Evolutionary conservation across 2,329 filamentous ascomycete genomes (phyloP), one percentile per base, ranked within the genome.

Genomic region (Mycocentrospora acerina): DNA sequence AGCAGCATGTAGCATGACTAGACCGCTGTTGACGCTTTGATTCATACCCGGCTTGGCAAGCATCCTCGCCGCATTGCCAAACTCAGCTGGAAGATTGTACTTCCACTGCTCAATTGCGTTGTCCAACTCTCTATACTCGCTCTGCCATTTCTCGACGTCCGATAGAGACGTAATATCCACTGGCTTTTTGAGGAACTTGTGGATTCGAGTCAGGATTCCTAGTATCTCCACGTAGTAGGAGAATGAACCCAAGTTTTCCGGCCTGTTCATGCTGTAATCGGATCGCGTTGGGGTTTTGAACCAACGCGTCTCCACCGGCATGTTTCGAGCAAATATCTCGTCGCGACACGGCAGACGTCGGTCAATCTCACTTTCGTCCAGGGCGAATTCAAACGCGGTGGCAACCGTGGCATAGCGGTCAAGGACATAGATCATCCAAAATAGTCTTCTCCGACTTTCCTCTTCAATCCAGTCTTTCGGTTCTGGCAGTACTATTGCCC

Each of bases 381-480:
- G 71, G 1, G 88, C 88, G 62, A 95, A 95, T 54, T 95, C 89
- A 53, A 95, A 95, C 0, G 90, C 89, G 0, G 90, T 95, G 1
- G 89, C 85, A 39, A 95, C 84, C 1, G 90, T 95, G 1, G 89
- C 89, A 60, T 95, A 95, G 33, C 90, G 79, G 62, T 96, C 90
- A 5, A 96, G 76, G 10, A 95, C 71, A 60, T 95, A 96, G 9
- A 95, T 83, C 83, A 94, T 91, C 90, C 90, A 96, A 66, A 96
- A 95, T 1, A 95, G 73, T 17, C 90, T 77, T 18, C 90, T 79
- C 18, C 90, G 77, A 28, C 87, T 86, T 65, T 96, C 90, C 45
- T 95, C 90, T 61, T 95, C 90, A 39, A 95, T 85, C 66, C 90
- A 95, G 45, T 89, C 86, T 34, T 81, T 83, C 0, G 90, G 80